Evolutionary conservation across 2,329 filamentous ascomycete species (phyloP), one percentile per base, ranked within the genome.

Genomic region (Penicillium rolfsii): DNA sequence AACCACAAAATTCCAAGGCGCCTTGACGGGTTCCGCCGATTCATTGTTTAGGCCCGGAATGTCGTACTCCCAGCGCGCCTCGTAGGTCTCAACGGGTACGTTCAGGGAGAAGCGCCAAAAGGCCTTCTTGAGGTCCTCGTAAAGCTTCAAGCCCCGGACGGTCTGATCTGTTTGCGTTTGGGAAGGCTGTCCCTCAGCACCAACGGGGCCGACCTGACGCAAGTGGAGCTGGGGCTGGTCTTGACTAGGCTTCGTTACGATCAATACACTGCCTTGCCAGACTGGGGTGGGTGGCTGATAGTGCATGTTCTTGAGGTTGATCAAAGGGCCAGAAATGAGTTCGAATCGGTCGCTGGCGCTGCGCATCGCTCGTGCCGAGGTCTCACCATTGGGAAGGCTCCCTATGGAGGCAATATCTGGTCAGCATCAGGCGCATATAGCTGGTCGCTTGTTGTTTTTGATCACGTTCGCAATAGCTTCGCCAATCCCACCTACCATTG

Each of bases 181-280:
- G 45, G 48, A n/a, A 33, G 58, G 28, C n/a, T 70, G 60, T 14
- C 58, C 55, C 30, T 68, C 69, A 57, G 65, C 73, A 52, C 45
- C 60, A 19, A 75, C 70, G 38, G 75, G 70, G 38, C 75, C 76
- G 6, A 68, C 59, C 40, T 74, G 71, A 61, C 74, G 74, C 65
- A 79, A 76, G 28, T 82, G 81, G 43, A 96, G 87, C 64, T 84
- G 79, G 0, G 84, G 83, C 63, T 86, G 84, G 22, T 81, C 80
- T 70, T 85, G 87, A 26, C 90, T 90, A 4, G 92, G 90, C 55
- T 84, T 87, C 16, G 89, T 90, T 55, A 97, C 92, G 53, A 97
- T 80, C 69, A 97, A 80, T 7, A 96, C 90, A 74, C 92, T 96
- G 60, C 94, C 93, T 69, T 91, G 82, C 93, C 94, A 98, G 50